Percentiles rank a stretch among this genome's conserved stretches.
Conservation (phyloP, 2,329 filamentous ascomycete species). For the Aaosphaeria arxii region DNA sequence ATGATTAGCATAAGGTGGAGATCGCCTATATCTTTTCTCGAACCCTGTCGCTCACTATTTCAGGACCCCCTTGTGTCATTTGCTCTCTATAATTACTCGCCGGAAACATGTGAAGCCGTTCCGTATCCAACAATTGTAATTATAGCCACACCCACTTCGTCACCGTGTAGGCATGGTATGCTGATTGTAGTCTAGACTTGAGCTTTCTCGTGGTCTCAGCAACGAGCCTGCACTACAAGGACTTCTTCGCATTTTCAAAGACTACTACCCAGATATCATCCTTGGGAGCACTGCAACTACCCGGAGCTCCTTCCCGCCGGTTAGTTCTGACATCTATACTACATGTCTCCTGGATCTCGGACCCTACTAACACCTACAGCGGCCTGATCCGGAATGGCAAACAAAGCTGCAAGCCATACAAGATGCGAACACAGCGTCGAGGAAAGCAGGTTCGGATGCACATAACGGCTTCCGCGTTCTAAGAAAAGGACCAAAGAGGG, state of each 20-base stretch:
- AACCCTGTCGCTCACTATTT: conserved; percentile 18
- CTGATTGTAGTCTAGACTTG: conserved; percentile 37
- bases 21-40: conserved; percentile 3
- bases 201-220: conserved; percentile 46
- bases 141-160: neutral
- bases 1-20: conserved; percentile 69
- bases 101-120: conserved; percentile 82
- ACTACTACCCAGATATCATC: conserved; percentile 87
- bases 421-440: conserved; percentile 48
- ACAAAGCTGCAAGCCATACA: conserved; percentile 66
- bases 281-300: conserved; percentile 61
- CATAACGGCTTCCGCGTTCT: conserved; percentile 63
- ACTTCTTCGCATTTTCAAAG: conserved; percentile 78
- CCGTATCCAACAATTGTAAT: conserved; percentile 68
- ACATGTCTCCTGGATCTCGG: neutral
- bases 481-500: conserved; percentile 49
- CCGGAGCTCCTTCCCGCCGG: conserved; percentile 37
- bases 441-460: conserved; percentile 35
- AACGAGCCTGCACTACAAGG: conserved; percentile 74
- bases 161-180: conserved; percentile 15
- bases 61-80: conserved; percentile 62
- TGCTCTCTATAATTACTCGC: conserved; percentile 74
- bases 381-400: conserved; percentile 75
- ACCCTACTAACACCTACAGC: conserved; percentile 36
- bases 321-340: conserved; percentile 23